A percentile compares a stretch with the other conserved stretches of the same genome.
These are phyloP conservation scores for Saccharomyces hybrid DNA, from an alignment of 1,139 yeast genomes.

Conservation along the genomic window DNA sequence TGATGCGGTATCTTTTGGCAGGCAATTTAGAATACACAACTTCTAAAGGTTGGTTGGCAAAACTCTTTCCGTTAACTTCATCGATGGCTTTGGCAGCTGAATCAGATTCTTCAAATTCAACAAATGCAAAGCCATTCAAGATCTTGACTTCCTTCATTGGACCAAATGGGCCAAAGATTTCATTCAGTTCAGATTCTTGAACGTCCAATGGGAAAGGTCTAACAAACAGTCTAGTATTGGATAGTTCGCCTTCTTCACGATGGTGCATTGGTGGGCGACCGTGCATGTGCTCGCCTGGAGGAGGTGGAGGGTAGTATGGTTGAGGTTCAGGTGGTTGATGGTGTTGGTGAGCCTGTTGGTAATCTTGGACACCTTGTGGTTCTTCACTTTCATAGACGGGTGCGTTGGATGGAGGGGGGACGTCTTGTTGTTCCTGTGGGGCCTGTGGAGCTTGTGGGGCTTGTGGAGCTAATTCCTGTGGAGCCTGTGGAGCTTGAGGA, in stretches of 20 bases:
- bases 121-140: conserved; percentile 71
- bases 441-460: conserved; percentile 4
- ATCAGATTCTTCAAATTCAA: conserved; percentile 60
- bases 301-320: conserved; percentile 18
- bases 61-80: conserved; percentile 47
- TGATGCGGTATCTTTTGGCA: conserved; percentile 64
- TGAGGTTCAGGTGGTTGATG: conserved; percentile 11
- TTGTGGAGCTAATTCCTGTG: conserved; percentile 7
- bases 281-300: conserved; percentile 8
- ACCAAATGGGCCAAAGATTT: conserved; percentile 60
- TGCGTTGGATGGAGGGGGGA: conserved; percentile 4
- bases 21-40: conserved; percentile 65
- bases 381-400: not conserved
- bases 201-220: conserved; percentile 46
- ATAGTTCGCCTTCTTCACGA: conserved; percentile 34
- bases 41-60: conserved; percentile 58
- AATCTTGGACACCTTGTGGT: conserved; percentile 3
- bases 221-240: conserved; percentile 45
- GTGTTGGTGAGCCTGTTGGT: conserved; percentile 8
- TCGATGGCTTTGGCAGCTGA: conserved; percentile 61
- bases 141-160: conserved; percentile 59
- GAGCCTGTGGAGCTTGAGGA: conserved; percentile 4
- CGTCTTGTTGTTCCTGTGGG: conserved; percentile 16
- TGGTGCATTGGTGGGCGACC: conserved; percentile 7
- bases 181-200: conserved; percentile 53